Evolutionary conservation across 495 filamentous ascomycete genomes (phyloP), one percentile per base, ranked within the genome.

Genomic region (Terfezia boudieri): DNA sequence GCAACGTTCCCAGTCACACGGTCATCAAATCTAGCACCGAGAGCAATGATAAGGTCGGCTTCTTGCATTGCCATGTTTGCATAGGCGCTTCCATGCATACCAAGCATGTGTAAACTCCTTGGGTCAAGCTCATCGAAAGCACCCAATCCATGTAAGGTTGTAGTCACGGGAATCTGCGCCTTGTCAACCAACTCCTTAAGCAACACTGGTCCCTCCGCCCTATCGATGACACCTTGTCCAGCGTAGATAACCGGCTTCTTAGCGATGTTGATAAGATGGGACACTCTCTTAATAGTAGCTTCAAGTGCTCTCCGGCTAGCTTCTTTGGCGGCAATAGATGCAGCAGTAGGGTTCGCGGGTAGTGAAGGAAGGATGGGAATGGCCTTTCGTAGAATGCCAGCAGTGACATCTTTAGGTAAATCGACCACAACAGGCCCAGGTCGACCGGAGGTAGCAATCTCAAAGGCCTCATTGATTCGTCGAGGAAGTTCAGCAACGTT

Each of bases 401-500:
- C 82, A 20, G 82, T 85, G 56, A 86, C 79, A 66, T 86, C 82
- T 64, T 85, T 85, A 53, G 82, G 82, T 43, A 86, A 69, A 66
- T 86, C 82, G 36, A 86, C 82, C 53, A 86, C 73, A 2, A 86
- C 82, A n/a, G 82, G 82, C 37, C 82, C 82, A 8, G 82, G 82
- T 32, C 82, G 70, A 36, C 82, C 82, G 54, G 76, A 78, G 37
- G 80, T 85, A 17, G 82, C 82, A 62, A 86, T 86, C 67, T 86
- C 82, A 63, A 86, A 86, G n/a, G 82, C 82, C 66, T 86, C 82
- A 61, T 85, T 85, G 60, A 86, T 86, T 49, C 82, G 70, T 48
- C 78, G 71, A n/a, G 82, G 82, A 48, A 86, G 67, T 64, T 86
- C 82, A 37, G 82, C 82, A 51, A 83, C 73, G 61, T 77, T 79